Percentiles rank a stretch among this genome's conserved stretches.
Conservation (phyloP, 192 early-diverging fungal species). For the Pilobolus umbonatus region DNA sequence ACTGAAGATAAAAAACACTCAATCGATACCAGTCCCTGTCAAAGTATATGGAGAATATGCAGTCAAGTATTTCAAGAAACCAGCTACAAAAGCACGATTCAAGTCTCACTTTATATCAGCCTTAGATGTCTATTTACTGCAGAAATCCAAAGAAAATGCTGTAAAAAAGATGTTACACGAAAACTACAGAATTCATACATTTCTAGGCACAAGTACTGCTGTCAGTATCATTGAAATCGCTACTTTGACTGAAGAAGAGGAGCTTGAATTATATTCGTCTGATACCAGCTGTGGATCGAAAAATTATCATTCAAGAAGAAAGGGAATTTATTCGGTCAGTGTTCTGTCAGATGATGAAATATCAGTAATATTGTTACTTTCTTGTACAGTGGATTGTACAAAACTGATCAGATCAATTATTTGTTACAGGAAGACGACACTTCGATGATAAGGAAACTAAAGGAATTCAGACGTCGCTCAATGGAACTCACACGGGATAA, state of each 20-base stretch:
- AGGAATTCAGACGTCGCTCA: background rate
- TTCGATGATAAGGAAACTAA: background rate
- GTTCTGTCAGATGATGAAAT: background rate
- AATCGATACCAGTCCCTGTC: background rate
- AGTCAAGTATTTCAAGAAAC: background rate
- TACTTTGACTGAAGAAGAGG: background rate
- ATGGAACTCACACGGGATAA: background rate
- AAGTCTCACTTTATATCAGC: background rate
- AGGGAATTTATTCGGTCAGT: background rate
- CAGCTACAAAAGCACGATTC: background rate
- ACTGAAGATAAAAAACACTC: background rate
- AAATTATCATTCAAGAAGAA: background rate
- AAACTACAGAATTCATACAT: background rate
- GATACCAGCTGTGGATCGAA: background rate
- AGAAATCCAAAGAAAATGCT: background rate
- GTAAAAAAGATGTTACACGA: background rate
- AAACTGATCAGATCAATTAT: background rate
- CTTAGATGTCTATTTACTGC: background rate
- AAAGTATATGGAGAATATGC: background rate
- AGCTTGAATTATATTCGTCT: background rate
- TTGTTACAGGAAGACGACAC: background rate
- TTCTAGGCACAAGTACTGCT: background rate
- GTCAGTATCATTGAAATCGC: background rate
- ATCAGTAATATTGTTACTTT: background rate
- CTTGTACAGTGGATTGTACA: background rate